These are phyloP conservation scores for Trichoderma arundinaceum DNA, from an alignment of 2,329 filamentous ascomycete species.

Conservation along the genomic window DNA sequence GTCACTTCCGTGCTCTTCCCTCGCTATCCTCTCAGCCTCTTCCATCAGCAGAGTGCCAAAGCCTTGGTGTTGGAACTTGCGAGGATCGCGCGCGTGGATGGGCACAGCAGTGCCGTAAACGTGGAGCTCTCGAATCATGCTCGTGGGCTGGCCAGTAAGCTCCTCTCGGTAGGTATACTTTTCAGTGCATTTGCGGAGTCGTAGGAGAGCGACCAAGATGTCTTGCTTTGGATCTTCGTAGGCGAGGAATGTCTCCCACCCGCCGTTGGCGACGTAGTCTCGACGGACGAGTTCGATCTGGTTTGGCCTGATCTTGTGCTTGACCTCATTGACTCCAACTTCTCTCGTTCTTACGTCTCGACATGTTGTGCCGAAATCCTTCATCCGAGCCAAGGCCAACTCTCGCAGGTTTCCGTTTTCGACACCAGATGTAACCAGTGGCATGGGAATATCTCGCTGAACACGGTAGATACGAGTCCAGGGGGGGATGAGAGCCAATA, in stretches of 20 bases:
- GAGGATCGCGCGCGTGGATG: slow-evolving; percentile 90
- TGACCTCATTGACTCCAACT: slow-evolving; percentile 98
- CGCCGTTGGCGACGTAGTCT: slow-evolving; percentile 93
- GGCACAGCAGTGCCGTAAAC: slow-evolving; percentile 98
- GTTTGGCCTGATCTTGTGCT: slow-evolving; percentile 95
- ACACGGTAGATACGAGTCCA: slow-evolving; percentile 99
- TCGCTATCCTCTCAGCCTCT: slow-evolving; percentile 92
- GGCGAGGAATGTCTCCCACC: slow-evolving; percentile 97
- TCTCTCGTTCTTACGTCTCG: slow-evolving; percentile 95
- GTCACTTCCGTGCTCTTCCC: slow-evolving; percentile 88
- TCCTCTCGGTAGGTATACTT: slow-evolving; percentile 93
- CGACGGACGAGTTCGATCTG: slow-evolving; percentile 94
- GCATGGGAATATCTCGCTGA: slow-evolving; percentile 99
- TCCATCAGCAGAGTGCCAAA: slow-evolving; percentile 98
- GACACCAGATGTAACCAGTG: slow-evolving; percentile 95
- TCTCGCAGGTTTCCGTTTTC: slow-evolving; percentile 97
- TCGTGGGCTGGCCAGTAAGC: slow-evolving; percentile 83
- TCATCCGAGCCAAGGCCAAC: slow-evolving; percentile 94
- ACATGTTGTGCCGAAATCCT: slow-evolving; percentile 96
- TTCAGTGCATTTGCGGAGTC: slow-evolving; percentile 86
- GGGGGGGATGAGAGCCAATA: slow-evolving; percentile 89
- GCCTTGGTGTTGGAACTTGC: slow-evolving; percentile 98
- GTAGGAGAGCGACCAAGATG: slow-evolving; percentile 88
- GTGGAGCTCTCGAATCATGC: slow-evolving; percentile 90
- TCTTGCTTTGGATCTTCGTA: slow-evolving; percentile 99